A percentile compares a stretch with the other conserved stretches of the same genome.
Conservation (phyloP, 345 rosid genomes). For the Ailanthus altissimus region DNA sequence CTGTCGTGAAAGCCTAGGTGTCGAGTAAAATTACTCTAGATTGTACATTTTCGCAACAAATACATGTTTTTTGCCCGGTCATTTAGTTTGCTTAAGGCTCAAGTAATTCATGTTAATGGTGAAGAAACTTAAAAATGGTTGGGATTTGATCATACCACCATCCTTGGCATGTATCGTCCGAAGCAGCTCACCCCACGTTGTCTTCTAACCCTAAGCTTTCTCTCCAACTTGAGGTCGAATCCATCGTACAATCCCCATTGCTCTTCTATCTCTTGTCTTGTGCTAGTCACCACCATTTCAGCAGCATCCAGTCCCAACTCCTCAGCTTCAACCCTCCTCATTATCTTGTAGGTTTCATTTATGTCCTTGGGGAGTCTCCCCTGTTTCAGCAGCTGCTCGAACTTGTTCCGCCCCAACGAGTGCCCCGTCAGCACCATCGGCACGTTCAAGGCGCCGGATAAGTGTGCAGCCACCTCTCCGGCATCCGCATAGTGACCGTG, state of each 20-base stretch:
- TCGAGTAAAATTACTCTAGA: not conserved
- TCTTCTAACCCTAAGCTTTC: conserved; percentile 62
- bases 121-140: not conserved
- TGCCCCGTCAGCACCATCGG: conserved; percentile 76
- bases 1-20: not conserved
- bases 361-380: conserved; percentile 65
- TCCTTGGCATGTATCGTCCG: conserved; percentile 68
- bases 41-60: not conserved
- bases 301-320: conserved; percentile 62
- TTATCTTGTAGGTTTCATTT: conserved; percentile 58
- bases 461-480: conserved; percentile 59
- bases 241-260: conserved; percentile 83
- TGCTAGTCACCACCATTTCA: conserved; percentile 71
- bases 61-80: not conserved
- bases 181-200: conserved; percentile 70
- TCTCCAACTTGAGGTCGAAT: conserved; percentile 63
- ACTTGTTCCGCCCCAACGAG: conserved; percentile 68
- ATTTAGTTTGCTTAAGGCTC: not conserved
- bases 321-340: conserved; percentile 64
- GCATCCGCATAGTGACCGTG: conserved; percentile 84
- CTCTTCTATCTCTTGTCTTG: conserved; percentile 73
- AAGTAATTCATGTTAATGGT: not conserved
- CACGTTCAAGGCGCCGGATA: conserved; percentile 61
- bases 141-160: conserved; percentile 49
- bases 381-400: conserved; percentile 66